Conservation (phyloP, 345 rosid genomes). For the Erysimum cheiranthoides region DNA sequence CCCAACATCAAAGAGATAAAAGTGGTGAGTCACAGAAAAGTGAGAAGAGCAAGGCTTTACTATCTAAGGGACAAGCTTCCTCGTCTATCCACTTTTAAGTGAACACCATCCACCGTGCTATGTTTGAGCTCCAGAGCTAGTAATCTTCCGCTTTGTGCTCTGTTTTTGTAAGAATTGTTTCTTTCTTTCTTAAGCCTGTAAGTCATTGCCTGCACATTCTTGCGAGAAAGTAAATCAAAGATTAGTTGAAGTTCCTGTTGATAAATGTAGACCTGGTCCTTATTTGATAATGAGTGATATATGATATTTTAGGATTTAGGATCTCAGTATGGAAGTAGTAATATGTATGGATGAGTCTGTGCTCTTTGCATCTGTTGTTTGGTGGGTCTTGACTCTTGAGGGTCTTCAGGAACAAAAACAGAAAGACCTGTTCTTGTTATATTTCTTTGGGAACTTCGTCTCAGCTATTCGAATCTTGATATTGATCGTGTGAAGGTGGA, state of each 20-base stretch:
- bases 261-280: slow-evolving; percentile 27
- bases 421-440: too few species aligned
- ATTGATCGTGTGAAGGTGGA: too few species aligned
- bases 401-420: neutral
- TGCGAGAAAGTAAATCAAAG: slow-evolving; percentile 32
- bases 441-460: too few species aligned
- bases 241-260: slow-evolving; percentile 24
- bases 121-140: slow-evolving; percentile 21
- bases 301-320: neutral
- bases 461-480: too few species aligned
- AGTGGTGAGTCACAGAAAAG: slow-evolving; percentile 76
- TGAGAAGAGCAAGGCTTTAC: slow-evolving; percentile 90
- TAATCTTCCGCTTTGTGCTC: slow-evolving; percentile 13
- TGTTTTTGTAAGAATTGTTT: slow-evolving; percentile 28
- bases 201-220: slow-evolving; percentile 33
- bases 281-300: slow-evolving; percentile 24
- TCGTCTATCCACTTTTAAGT: slow-evolving; percentile 90
- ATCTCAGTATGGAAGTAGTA: too few species aligned
- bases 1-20: slow-evolving; percentile 83
- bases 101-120: slow-evolving; percentile 37
- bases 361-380: neutral
- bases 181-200: slow-evolving; percentile 2
- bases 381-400: neutral
- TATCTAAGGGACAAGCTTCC: slow-evolving; percentile 94
- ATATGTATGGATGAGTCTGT: neutral